Evolutionary conservation across 176 grass and related monocot genomes (phyloP).

Genomic region (barley (Hordeum vulgare)): DNA sequence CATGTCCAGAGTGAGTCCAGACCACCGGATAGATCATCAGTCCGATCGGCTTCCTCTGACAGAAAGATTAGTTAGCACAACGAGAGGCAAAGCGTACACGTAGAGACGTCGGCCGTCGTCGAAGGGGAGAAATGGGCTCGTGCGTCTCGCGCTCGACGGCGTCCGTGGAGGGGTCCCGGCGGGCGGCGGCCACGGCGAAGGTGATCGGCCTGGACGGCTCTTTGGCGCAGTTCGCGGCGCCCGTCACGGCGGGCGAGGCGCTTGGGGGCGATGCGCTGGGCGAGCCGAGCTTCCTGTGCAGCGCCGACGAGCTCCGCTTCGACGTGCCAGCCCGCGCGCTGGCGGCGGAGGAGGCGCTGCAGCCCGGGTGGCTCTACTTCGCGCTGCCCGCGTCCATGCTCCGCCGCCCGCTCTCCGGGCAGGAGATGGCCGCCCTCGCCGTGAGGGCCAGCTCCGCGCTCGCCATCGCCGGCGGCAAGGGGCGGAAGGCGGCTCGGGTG

Average conservation of each 20-base stretch:
- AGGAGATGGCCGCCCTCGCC: conserved; percentile 66
- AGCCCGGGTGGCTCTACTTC: conserved; percentile 50
- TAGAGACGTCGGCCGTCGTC: background rate
- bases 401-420: conserved; percentile 9
- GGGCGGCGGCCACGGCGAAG: conserved; percentile 11
- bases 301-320: conserved; percentile 58
- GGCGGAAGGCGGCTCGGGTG: background rate
- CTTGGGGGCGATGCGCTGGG: background rate
- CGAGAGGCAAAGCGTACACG: background rate
- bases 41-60: background rate
- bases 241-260: conserved; percentile 27
- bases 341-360: conserved; percentile 13
- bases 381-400: conserved; percentile 37
- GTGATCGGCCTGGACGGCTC: conserved; percentile 44
- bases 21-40: background rate
- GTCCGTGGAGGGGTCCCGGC: background rate
- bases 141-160: conserved; percentile 37
- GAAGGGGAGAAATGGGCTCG: conserved; percentile 45
- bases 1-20: background rate
- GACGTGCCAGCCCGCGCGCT: conserved; percentile 35
- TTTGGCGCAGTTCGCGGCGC: conserved; percentile 19
- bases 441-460: conserved; percentile 41
- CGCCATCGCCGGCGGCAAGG: background rate
- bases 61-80: background rate
- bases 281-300: conserved; percentile 42